A percentile compares a stretch with the other conserved stretches of the same genome.
Evolutionary conservation across 441 rosid genomes (phyloP).

Genomic region (Populus tomentosa): DNA sequence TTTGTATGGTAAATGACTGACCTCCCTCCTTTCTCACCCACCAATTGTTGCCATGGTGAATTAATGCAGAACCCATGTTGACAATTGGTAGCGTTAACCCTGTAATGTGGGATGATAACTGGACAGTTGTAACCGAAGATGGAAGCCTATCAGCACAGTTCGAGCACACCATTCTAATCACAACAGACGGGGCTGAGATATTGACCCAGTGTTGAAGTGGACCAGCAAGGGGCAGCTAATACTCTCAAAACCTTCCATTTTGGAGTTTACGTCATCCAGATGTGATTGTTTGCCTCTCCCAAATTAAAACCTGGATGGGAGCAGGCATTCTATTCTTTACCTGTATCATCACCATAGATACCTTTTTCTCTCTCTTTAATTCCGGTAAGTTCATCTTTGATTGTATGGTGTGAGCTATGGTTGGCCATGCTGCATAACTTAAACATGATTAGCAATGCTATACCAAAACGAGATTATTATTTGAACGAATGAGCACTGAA

Average conservation of each 20-base stretch:
- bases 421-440: neutral
- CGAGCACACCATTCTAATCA: constrained; percentile 86
- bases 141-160: constrained; percentile 92
- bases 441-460: neutral
- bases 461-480: neutral
- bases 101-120: constrained; percentile 76
- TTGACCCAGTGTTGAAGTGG: constrained; percentile 45
- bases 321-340: constrained; percentile 2
- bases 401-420: neutral
- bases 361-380: neutral
- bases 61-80: constrained; percentile 75
- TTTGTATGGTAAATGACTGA: neutral
- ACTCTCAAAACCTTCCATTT: neutral
- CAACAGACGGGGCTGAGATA: constrained; percentile 81
- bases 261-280: neutral
- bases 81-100: constrained; percentile 79
- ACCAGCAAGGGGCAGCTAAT: neutral
- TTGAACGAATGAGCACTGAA: too few relatives aligned
- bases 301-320: neutral
- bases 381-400: neutral
- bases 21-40: neutral
- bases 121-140: constrained; percentile 93
- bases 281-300: constrained; percentile 3
- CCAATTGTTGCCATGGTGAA: neutral
- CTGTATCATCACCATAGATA: neutral